Percentiles rank a stretch among this genome's conserved stretches.
phyloP scores from a whole-genome alignment of 148 eudicot species.

The Bassia scoparia region DNA sequence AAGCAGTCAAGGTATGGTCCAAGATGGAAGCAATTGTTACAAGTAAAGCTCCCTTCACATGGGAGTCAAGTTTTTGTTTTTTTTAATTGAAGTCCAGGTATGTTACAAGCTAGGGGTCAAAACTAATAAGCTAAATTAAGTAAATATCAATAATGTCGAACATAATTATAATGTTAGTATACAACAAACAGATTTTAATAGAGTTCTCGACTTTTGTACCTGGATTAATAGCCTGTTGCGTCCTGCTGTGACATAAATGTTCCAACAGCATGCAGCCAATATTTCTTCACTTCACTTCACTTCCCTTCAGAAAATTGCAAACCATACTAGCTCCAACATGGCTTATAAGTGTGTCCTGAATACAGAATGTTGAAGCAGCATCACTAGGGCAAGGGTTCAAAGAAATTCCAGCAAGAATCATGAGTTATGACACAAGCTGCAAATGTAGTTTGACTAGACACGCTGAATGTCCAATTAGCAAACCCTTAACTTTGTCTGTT shows the following conservation, averaged over 20 bases:
- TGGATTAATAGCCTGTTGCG: slow-evolving; percentile 18
- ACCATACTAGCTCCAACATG: neutral
- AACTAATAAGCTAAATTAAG: slow-evolving; percentile 1
- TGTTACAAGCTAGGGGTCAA: neutral
- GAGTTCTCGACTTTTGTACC: slow-evolving; percentile 25
- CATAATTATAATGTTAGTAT: slow-evolving; percentile 19
- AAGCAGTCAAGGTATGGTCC: slow-evolving; percentile 3
- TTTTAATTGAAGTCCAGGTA: neutral
- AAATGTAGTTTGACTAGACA: slow-evolving; percentile 9
- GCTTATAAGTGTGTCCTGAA: neutral
- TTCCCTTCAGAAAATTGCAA: neutral
- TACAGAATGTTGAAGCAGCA: slow-evolving; percentile 7
- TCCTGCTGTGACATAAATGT: neutral
- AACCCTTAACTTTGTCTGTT: slow-evolving; percentile 4
- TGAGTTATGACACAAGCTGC: neutral
- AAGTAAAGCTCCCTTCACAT: neutral
- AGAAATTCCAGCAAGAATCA: slow-evolving; percentile 1
- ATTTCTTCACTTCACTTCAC: neutral
- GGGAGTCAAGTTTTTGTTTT: neutral
- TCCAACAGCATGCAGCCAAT: neutral
- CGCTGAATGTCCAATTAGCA: slow-evolving; percentile 5
- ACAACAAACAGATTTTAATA: slow-evolving; percentile 1
- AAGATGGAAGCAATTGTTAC: neutral
- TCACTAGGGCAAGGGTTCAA: slow-evolving; percentile 2
- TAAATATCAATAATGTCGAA: neutral